A percentile compares a stretch with the other conserved stretches of the same genome.
Conservation (phyloP, 1,284 basidiomycete species). For the Cryptococcus sp. region DNA sequence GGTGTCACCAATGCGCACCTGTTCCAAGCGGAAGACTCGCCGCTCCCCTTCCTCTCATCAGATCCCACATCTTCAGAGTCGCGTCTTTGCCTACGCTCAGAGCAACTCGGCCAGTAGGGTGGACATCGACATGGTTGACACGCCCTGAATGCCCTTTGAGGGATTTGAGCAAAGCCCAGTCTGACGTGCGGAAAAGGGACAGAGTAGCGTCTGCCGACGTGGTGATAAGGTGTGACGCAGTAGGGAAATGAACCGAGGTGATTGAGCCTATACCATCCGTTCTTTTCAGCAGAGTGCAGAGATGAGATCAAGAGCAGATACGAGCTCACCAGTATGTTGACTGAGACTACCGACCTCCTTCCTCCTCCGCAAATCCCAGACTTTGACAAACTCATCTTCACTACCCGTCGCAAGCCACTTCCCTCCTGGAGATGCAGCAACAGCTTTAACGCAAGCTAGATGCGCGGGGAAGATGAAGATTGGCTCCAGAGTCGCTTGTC, state of each 20-base stretch:
- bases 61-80: constrained; percentile 95
- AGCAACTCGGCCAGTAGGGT: constrained; percentile 88
- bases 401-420: constrained; percentile 96
- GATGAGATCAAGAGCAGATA: neutral
- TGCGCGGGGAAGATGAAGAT: constrained; percentile 97
- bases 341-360: constrained; percentile 92
- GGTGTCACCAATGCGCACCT: constrained; percentile 57
- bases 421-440: constrained; percentile 83
- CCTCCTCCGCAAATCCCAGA: constrained; percentile 89
- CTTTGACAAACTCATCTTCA: constrained; percentile 91
- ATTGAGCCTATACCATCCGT: constrained; percentile 68
- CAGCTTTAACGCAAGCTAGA: constrained; percentile 85
- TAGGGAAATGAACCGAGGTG: constrained; percentile 83
- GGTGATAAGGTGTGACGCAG: constrained; percentile 82
- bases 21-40: constrained; percentile 84
- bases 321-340: constrained; percentile 79
- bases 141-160: constrained; percentile 91
- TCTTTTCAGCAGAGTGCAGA: neutral
- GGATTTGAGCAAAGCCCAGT: constrained; percentile 85
- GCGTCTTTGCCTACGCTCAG: constrained; percentile 87
- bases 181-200: constrained; percentile 84
- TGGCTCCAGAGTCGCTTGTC: constrained; percentile 62
- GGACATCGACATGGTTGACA: constrained; percentile 85
- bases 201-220: constrained; percentile 88
- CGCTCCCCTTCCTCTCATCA: constrained; percentile 88